Evolutionary conservation across 495 filamentous ascomycete genomes (phyloP), one percentile per base, ranked within the genome.

Genomic region (Cercophora newfieldiana): DNA sequence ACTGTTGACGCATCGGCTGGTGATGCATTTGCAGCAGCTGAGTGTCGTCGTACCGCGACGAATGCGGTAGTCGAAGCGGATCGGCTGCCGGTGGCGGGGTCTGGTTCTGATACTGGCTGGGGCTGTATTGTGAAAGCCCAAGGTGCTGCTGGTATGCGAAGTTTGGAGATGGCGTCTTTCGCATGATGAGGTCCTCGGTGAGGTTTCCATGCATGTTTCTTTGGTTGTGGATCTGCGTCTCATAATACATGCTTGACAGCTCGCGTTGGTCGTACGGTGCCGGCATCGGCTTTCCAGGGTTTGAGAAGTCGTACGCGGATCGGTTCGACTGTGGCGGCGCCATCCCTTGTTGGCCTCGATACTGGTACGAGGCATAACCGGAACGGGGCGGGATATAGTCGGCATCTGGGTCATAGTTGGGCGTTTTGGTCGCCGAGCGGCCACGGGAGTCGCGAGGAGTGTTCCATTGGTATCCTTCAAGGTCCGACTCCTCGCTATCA

Each of bases 201-300:
- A 80, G 67, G 77, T 69, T 65, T 70, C 61, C 60, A 74, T 75
- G 71, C 72, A 66, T 60, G 69, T 70, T 64, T 68, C 65, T 69
- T 76, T 75, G 65, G 72, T 48, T 67, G 61, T 82, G 83, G 59
- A 86, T 78, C 12, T 79, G 83, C 37, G 81, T 81, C 65, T 89
- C 88, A 68, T 89, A 88, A 76, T 90, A 92, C 57, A 88, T 85
- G 47, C 82, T 79, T 14, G 79, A 69, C 75, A 79, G 66, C 80
- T 85, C 65, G 62, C 77, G 65, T 73, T 82, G 59, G 75, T 82
- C 81, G 85, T 88, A 78, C 77, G 79, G 76, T 26, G 79, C 69
- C 5, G 89, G 85, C 55, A 86, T 68, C 3, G 85, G 82, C 69
- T 85, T 85, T 18, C 85, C 86, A 8, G 89, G 87, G 70, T 90